phyloP scores from a whole-genome alignment of 2,329 filamentous ascomycete genomes.

The Aureobasidium sp. region DNA sequence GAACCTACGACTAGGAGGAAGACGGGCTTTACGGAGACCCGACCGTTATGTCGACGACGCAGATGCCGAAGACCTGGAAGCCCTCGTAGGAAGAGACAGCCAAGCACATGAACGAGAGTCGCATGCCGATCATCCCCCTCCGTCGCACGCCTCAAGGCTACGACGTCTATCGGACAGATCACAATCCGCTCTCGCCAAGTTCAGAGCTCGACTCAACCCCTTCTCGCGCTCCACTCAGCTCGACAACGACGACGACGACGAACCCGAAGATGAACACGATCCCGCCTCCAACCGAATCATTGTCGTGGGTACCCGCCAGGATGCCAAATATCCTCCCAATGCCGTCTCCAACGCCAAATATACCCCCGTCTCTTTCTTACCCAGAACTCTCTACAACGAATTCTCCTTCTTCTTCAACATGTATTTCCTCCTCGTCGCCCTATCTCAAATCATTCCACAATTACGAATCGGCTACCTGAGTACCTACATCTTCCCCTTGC shows the following conservation, averaged over 20 bases:
- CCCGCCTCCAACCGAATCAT: constrained; percentile 67
- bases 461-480: constrained; percentile 89
- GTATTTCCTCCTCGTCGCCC: constrained; percentile 91
- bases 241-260: constrained; percentile 6
- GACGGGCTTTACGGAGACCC: constrained; percentile 25
- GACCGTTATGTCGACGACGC: constrained; percentile 41
- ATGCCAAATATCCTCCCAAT: constrained; percentile 77
- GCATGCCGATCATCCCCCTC: not conserved
- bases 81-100: constrained; percentile 49
- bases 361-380: constrained; percentile 87
- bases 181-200: constrained; percentile 10
- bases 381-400: constrained; percentile 92
- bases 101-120: constrained; percentile 39
- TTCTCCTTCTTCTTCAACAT: constrained; percentile 99
- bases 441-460: constrained; percentile 86
- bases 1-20: constrained; percentile 45
- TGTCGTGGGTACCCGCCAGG: constrained; percentile 66
- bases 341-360: constrained; percentile 96
- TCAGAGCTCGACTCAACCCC: constrained; percentile 22
- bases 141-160: not conserved
- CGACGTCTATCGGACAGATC: constrained; percentile 8
- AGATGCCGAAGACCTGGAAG: constrained; percentile 59
- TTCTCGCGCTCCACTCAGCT: constrained; percentile 22
- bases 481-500: constrained; percentile 87
- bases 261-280: constrained; percentile 41